Conservation (phyloP, 2,329 filamentous ascomycete genomes). For the Colletotrichum sp. region DNA sequence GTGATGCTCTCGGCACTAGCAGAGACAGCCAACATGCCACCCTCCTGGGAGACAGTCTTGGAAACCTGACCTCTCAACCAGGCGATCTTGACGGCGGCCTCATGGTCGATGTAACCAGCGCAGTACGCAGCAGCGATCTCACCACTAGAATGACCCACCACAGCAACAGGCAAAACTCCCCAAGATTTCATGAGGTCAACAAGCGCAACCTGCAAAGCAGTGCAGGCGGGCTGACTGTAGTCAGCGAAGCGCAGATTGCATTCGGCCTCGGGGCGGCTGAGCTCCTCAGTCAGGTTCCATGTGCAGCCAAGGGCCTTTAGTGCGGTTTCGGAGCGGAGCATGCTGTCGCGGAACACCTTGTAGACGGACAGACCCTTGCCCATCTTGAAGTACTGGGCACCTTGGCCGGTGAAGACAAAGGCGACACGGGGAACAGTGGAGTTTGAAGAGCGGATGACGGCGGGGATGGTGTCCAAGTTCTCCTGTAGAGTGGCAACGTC, state of each 20-base stretch:
- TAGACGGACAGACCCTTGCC: conserved; percentile 44
- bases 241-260: conserved; percentile 28
- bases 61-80: conserved; percentile 16
- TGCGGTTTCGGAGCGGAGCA: neutral
- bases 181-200: conserved; percentile 37
- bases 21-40: conserved; percentile 39
- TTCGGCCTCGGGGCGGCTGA: conserved; percentile 26
- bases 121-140: conserved; percentile 47
- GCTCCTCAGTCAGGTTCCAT: conserved; percentile 26
- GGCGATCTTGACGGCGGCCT: conserved; percentile 40
- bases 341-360: conserved; percentile 44
- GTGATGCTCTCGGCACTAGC: conserved; percentile 61
- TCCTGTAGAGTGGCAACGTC: conserved; percentile 31
- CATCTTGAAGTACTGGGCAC: conserved; percentile 48
- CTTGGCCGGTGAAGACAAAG: conserved; percentile 50
- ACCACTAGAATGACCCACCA: conserved; percentile 42
- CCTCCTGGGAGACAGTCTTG: conserved; percentile 26
- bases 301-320: conserved; percentile 26
- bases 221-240: conserved; percentile 44
- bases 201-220: conserved; percentile 47
- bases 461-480: conserved; percentile 26
- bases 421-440: conserved; percentile 35
- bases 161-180: conserved; percentile 29
- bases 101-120: conserved; percentile 42
- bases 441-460: conserved; percentile 27